A percentile compares a stretch with the other conserved stretches of the same genome.
phyloP scores from a whole-genome alignment of 2,329 filamentous ascomycete species.

The Geoglossum cookeanum region DNA sequence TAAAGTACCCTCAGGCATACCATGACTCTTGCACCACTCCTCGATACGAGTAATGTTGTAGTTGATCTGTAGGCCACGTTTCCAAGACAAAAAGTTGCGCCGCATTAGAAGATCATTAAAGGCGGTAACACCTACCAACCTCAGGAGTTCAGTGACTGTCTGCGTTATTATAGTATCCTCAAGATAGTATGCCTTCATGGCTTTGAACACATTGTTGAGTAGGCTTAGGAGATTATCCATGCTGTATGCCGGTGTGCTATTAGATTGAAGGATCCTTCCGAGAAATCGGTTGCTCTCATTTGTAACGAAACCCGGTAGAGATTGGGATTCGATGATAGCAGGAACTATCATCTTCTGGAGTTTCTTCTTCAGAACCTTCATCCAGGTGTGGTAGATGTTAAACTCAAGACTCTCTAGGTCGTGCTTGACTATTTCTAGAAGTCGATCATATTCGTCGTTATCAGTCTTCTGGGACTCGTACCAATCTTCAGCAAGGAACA shows the following conservation, averaged over 20 bases:
- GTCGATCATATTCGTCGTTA: conserved; percentile 95
- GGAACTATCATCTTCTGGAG: conserved; percentile 99
- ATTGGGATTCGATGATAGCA: conserved; percentile 97
- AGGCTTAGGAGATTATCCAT: conserved; percentile 97
- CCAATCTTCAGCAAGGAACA: conserved; percentile 98
- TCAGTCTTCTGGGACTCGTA: conserved; percentile 98
- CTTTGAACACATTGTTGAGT: conserved; percentile 91
- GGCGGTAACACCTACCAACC: conserved; percentile 85
- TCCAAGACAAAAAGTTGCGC: conserved; percentile 97
- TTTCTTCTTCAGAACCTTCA: conserved; percentile 99
- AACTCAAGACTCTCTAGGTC: conserved; percentile 96
- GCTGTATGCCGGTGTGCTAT: conserved; percentile 85
- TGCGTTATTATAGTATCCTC: conserved; percentile 94
- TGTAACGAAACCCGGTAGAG: conserved; percentile 91
- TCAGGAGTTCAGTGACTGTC: conserved; percentile 81
- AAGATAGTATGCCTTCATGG: conserved; percentile 96
- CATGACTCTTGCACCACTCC: conserved; percentile 99
- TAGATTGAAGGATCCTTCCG: conserved; percentile 83
- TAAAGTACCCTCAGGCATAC: conserved; percentile 95
- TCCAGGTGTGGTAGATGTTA: conserved; percentile 99
- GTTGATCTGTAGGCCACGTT: conserved; percentile 96
- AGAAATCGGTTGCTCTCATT: conserved; percentile 97
- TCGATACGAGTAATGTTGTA: conserved; percentile 99
- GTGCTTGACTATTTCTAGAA: conserved; percentile 97
- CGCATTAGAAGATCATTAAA: conserved; percentile 98